Evolutionary conservation across 176 grass and related monocot species (phyloP), one percentile per base, ranked within the genome.

Genomic region (Puya raimondii): DNA sequence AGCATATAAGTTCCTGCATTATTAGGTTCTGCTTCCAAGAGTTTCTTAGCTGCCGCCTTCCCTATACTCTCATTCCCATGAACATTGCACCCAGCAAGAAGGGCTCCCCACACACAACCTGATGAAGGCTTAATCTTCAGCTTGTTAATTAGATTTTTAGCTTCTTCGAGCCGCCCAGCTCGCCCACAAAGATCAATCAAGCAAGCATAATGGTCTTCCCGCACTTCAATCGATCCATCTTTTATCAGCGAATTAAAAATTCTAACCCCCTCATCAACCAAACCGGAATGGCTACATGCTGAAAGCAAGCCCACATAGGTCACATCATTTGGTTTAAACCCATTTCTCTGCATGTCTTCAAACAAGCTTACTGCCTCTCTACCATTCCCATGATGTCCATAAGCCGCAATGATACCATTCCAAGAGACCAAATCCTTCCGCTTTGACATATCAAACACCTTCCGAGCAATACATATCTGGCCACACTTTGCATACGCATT

Each of bases 301-400:
- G 91, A 95, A 11, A 95, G 81, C 71, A 95, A 63, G 52, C 76
- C 86, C 64, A 95, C 83, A 72, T 90, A 95, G 64, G 91, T 90
- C 23, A 86, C 87, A 75, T 95, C 81, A 83, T 91, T 87, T 78
- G 91, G 84, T 56, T 17, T 83, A 75, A 80, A 87, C 57, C 91
- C 84, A 67, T 64, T 69, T 78, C 67, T 68, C 61, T 85, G 72
- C 91, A 96, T 96, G 51, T 79, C 83, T 64, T 75, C 70, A 71
- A 81, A 90, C 74, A 90, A 61, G 17, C 0, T 66, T 47, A 87
- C 75, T 16, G 87, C 87, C 78, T 96, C 87, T 76, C 53, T 77
- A 56, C 84, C 91, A 67, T 75, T 70, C 6, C 87, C 84, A 73
- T 87, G 86, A 70, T 90, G 91, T 1, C 83, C 81, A 78, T 90